Conservation (phyloP, 2,329 filamentous ascomycete genomes). For the Exserohilum turcica region DNA sequence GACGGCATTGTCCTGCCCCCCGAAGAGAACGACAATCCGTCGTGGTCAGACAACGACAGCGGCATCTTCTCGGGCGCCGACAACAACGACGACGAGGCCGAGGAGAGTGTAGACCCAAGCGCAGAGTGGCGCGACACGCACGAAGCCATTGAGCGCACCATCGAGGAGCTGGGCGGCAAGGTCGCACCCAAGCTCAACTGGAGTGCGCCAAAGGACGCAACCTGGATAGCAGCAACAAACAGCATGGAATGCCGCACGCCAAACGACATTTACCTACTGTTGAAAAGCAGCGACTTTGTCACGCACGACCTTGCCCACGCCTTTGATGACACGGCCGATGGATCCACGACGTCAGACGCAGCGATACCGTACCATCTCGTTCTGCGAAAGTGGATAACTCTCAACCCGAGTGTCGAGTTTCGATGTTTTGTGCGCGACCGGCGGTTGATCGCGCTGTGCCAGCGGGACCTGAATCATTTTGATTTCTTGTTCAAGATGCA, state of each 20-base stretch:
- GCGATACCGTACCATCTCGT: conserved; percentile 78
- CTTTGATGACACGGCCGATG: conserved; percentile 71
- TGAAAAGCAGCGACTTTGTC: conserved; percentile 94
- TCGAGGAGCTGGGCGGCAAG: conserved; percentile 79
- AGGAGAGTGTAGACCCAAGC: conserved; percentile 66
- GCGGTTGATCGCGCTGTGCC: conserved; percentile 79
- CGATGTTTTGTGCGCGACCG: conserved; percentile 90
- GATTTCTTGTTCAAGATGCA: conserved; percentile 76
- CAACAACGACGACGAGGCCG: conserved; percentile 57
- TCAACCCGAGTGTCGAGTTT: conserved; percentile 92
- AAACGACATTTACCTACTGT: conserved; percentile 89
- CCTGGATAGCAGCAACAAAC: conserved; percentile 86
- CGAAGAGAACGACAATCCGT: conserved; percentile 58
- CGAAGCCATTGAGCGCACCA: conserved; percentile 73
- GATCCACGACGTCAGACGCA: conserved; percentile 21
- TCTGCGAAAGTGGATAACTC: conserved; percentile 82
- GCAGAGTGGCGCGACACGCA: conserved; percentile 72
- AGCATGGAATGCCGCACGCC: conserved; percentile 87
- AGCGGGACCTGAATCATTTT: conserved; percentile 90
- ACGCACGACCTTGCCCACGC: conserved; percentile 93
- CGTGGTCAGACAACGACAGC: conserved; percentile 57
- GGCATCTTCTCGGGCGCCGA: conserved; percentile 57
- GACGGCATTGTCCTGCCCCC: conserved; percentile 90
- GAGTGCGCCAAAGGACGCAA: conserved; percentile 95
- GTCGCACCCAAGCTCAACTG: conserved; percentile 96